phyloP scores from a whole-genome alignment of 768 basidiomycete species.

The Suillus tomentosus region DNA sequence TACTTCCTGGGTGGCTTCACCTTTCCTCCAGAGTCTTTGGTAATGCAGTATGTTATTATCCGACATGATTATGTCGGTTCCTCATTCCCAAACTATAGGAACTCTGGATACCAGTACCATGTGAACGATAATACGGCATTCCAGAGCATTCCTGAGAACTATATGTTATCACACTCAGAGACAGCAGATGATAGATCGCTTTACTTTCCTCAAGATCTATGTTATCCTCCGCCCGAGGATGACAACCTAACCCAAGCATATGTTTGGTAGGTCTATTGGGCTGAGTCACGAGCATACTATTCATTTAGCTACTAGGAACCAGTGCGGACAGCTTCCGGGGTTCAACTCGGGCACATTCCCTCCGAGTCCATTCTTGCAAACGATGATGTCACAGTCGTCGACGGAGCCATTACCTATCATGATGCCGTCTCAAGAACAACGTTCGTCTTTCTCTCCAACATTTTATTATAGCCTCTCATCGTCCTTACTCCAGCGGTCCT shows the following conservation, averaged over 20 bases:
- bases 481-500: constrained; percentile 1
- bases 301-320: constrained; percentile 2
- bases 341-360: neutral
- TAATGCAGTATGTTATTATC: neutral
- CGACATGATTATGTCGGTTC: too few species aligned
- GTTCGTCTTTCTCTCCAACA: neutral
- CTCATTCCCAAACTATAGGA: neutral
- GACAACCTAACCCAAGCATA: neutral
- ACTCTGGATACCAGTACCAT: neutral
- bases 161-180: neutral
- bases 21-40: neutral
- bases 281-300: neutral
- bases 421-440: neutral
- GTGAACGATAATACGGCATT: neutral
- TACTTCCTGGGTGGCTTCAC: too few species aligned
- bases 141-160: neutral
- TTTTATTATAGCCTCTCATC: neutral
- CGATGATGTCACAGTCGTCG: neutral
- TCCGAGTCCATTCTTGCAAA: neutral
- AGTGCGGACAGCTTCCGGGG: neutral
- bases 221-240: neutral
- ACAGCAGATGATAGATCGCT: neutral
- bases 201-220: neutral
- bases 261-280: neutral
- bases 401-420: constrained; percentile 9